phyloP scores from a whole-genome alignment of 495 filamentous ascomycete species.

The Penicillium fimorum region DNA sequence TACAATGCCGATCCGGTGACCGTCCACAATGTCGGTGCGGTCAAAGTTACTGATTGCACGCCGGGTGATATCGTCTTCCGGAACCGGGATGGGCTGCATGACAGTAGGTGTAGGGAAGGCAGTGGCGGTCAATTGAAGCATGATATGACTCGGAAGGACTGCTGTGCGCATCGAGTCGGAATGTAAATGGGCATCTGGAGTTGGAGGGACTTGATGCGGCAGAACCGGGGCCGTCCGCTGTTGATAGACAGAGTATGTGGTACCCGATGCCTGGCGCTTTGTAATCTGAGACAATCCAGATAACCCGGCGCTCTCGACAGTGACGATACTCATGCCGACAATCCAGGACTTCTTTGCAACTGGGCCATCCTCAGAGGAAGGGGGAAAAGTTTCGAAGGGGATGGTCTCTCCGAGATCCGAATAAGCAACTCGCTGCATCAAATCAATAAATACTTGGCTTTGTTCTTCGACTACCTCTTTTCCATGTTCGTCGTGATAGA shows the following conservation, averaged over 20 bases:
- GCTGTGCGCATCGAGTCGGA: conserved; percentile 40
- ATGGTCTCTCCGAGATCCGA: conserved; percentile 69
- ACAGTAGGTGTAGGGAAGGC: conserved; percentile 68
- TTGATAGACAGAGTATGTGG: conserved; percentile 71
- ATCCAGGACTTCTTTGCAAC: conserved; percentile 79
- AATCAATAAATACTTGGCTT: conserved; percentile 87
- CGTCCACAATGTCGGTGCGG: conserved; percentile 84
- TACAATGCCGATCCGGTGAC: conserved; percentile 92
- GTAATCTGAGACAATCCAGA: conserved; percentile 78
- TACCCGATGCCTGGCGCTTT: conserved; percentile 80
- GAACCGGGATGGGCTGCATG: conserved; percentile 72
- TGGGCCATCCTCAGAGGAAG: conserved; percentile 62
- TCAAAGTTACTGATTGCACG: conserved; percentile 81
- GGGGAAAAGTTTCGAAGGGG: conserved; percentile 54
- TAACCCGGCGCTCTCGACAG: conserved; percentile 72
- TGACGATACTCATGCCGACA: conserved; percentile 81
- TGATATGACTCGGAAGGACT: conserved; percentile 75
- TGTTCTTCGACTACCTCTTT: conserved; percentile 83
- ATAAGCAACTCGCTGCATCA: conserved; percentile 90
- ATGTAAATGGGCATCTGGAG: conserved; percentile 45
- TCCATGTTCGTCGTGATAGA: conserved; percentile 67
- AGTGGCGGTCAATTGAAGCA: conserved; percentile 66
- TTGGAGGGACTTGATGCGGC: conserved; percentile 60
- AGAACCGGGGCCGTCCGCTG: conserved; percentile 68
- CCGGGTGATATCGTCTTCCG: conserved; percentile 75